Evolutionary conservation across 2,329 filamentous ascomycete species (phyloP).

Genomic region (Blumeriella jaapii): DNA sequence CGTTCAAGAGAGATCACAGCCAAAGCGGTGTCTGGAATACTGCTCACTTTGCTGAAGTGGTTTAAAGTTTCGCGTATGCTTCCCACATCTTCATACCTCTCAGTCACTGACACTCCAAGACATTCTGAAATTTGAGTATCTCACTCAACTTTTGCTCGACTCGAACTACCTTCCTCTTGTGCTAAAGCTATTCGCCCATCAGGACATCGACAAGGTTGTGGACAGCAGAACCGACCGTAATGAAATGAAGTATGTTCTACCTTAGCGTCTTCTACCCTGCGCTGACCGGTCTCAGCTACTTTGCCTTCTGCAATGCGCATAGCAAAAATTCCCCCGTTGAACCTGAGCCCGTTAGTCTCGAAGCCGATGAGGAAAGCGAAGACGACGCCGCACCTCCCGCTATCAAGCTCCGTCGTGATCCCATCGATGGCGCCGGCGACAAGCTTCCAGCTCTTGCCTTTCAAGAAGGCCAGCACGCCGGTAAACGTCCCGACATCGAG

Average conservation of each 20-base stretch:
- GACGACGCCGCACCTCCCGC: conserved; percentile 79
- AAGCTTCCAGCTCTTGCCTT: conserved; percentile 25
- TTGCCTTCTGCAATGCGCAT: conserved; percentile 71
- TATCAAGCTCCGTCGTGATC: conserved; percentile 47
- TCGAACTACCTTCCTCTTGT: conserved; percentile 91
- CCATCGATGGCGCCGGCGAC: conserved; percentile 34
- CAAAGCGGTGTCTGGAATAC: conserved; percentile 82
- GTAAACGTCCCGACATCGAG: conserved; percentile 52
- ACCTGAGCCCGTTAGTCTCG: conserved; percentile 18
- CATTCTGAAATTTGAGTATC: conserved; percentile 88
- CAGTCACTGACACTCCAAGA: conserved; percentile 40
- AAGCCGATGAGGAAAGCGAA: conserved; percentile 34
- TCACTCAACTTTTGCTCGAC: conserved; percentile 86
- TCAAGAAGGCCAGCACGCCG: conserved; percentile 22
- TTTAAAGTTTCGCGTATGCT: conserved; percentile 80
- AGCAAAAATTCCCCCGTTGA: conserved; percentile 35
- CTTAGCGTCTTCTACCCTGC: conserved; percentile 5
- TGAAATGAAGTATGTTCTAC: conserved; percentile 57
- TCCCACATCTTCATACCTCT: not conserved
- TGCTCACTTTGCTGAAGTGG: conserved; percentile 90
- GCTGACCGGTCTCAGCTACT: conserved; percentile 50
- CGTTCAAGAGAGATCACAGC: conserved; percentile 77
- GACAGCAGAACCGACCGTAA: conserved; percentile 75
- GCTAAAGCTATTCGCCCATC: conserved; percentile 85
- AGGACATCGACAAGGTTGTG: conserved; percentile 83